Conservation (phyloP, 805 yeast species). For the Wickerhamomyces pijperi region DNA sequence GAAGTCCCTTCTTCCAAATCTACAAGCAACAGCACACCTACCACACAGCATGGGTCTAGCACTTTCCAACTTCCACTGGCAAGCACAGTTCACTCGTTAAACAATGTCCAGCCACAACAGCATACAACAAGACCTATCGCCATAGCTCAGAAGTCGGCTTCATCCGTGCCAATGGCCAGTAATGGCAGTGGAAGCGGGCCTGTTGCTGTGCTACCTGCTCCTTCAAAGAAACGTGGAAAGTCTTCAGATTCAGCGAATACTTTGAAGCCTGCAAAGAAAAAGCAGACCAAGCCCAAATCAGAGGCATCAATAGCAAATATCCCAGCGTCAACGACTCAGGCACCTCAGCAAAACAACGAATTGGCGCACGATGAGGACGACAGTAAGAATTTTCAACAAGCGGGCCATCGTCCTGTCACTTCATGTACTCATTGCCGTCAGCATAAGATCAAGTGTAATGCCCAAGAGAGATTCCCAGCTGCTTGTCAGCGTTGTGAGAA, state of each 20-base stretch:
- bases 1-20: too few species aligned
- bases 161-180: conserved; percentile 1
- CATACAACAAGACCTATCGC: conserved; percentile 2
- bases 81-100: neutral
- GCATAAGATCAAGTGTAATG: conserved; percentile 89
- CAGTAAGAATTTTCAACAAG: conserved; percentile 15
- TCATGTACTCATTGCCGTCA: conserved; percentile 93
- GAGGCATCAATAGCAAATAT: conserved; percentile 8
- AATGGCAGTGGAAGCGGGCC: too few species aligned
- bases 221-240: conserved; percentile 8
- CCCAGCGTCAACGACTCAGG: conserved; percentile 10
- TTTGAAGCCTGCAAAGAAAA: conserved; percentile 4
- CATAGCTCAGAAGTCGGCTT: neutral
- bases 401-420: conserved; percentile 78
- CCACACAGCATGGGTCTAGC: too few species aligned
- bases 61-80: neutral
- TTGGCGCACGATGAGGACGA: neutral
- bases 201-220: too few species aligned
- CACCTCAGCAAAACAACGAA: conserved; percentile 1
- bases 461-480: conserved; percentile 68
- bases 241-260: conserved; percentile 1
- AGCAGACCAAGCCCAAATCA: conserved; percentile 2
- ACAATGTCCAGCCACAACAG: conserved; percentile 1
- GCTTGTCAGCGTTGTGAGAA: conserved; percentile 78
- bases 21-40: too few species aligned